phyloP scores from a whole-genome alignment of 2,329 filamentous ascomycete species.

The Aspergillus quadrilineatus region DNA sequence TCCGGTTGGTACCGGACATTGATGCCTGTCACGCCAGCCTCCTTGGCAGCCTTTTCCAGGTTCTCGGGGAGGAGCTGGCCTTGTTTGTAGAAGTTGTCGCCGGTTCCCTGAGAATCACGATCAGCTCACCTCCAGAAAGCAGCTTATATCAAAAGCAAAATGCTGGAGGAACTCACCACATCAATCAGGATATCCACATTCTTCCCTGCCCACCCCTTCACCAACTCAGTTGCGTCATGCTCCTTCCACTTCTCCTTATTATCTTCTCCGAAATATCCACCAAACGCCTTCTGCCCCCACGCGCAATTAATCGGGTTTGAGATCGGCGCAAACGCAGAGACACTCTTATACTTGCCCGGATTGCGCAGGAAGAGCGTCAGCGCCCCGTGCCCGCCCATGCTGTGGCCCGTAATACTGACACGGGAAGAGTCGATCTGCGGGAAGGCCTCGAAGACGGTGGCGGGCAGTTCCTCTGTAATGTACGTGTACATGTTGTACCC shows the following conservation, averaged over 20 bases:
- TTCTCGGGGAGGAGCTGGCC: constrained; percentile 92
- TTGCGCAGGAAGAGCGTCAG: constrained; percentile 85
- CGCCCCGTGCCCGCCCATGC: constrained; percentile 96
- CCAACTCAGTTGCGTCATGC: constrained; percentile 88
- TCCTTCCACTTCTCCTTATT: constrained; percentile 74
- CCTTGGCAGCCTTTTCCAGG: constrained; percentile 74
- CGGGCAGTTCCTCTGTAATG: constrained; percentile 82
- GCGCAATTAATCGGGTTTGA: constrained; percentile 79
- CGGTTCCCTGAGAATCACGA: constrained; percentile 64
- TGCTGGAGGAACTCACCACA: constrained; percentile 59
- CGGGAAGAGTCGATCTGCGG: constrained; percentile 66
- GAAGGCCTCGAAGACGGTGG: constrained; percentile 70
- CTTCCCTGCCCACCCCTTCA: constrained; percentile 70
- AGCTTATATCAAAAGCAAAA: background rate
- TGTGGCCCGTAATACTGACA: constrained; percentile 87
- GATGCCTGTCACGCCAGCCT: constrained; percentile 69
- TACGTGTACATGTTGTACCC: constrained; percentile 97
- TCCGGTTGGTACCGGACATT: constrained; percentile 80
- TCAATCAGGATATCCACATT: constrained; percentile 80
- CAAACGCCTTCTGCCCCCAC: constrained; percentile 95
- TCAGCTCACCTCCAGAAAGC: background rate
- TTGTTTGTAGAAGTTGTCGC: constrained; percentile 95
- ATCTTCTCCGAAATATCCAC: constrained; percentile 80
- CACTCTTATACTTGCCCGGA: constrained; percentile 83
- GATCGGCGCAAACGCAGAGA: constrained; percentile 89